Base-by-base conservation (phyloP, 176 grass and related monocot species). In the Paspalum vaginatum region DNA sequence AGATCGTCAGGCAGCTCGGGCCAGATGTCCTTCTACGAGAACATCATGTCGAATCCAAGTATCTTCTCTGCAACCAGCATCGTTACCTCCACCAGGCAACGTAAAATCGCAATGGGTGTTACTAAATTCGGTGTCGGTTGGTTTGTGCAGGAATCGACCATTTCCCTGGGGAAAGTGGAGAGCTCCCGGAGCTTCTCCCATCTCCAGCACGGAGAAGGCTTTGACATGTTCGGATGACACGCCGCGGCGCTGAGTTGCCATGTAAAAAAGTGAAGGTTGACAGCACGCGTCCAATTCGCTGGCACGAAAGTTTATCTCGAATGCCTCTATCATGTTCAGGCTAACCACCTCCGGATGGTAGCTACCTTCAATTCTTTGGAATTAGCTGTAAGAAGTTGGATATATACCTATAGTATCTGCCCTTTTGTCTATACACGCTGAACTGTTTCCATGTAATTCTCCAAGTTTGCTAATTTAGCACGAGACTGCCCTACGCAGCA, bases 21-120 rank as follows among this genome's bases (percentile, higher is more conserved):
- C 20, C 91, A 92, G 61, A 89, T 97, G 78, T 80, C 94, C 53
- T 94, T 90, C 79, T 94, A 94, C 16, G 91, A 92, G 48, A 97
- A 79, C 70, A 76, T 90, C 8, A 79, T 99, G 45, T 86, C 88
- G 11, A 96, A 86, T 75, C 82, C 86, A 61, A 93, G 93, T 96
- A 93, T 4, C 22, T 73, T 61, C 18, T 12, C 70, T 83, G 9
- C 26, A 24, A 9, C 7, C 66, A 79, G 70, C 5, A 5, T 16
- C 18, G 20, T 74, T 48, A 22, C 63, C 59, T 39, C 11, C 7
- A 12, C 55, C 66, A 65, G 8, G 25, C 14, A 5, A 45, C 25
- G 17, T n/a, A 53, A 20, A 64, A 48, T 68, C 2, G 5, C 8
- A 77, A 17, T 2, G 3, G 40, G n/a, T 18, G 59, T 27, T 61